Evolutionary conservation across 345 rosid genomes (phyloP).

Genomic region (Ailanthus altissimus): DNA sequence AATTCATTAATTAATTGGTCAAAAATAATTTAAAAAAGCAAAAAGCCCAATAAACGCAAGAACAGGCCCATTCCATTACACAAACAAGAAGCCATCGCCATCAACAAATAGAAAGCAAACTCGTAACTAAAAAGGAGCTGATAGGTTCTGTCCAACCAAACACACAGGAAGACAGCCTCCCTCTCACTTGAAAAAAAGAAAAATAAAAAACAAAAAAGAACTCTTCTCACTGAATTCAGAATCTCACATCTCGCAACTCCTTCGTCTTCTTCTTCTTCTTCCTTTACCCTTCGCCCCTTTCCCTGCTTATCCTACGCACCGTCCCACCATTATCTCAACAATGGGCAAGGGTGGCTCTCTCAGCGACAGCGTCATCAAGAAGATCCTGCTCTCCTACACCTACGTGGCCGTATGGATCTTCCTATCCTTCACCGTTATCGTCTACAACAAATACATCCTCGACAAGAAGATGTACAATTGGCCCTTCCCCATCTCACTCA

Average conservation of each 20-base stretch:
- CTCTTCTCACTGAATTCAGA: background rate
- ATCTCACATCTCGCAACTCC: too few species aligned
- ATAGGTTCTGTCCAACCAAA: background rate
- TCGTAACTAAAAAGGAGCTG: background rate
- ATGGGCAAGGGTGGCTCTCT: constrained; percentile 94
- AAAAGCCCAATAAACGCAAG: background rate
- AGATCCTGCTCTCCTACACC: constrained; percentile 90
- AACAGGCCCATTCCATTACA: background rate
- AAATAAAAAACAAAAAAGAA: too few species aligned
- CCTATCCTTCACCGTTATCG: constrained; percentile 97
- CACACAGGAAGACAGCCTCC: too few species aligned
- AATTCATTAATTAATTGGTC: too few species aligned
- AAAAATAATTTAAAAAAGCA: background rate
- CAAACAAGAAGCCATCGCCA: background rate
- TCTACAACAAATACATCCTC: constrained; percentile 97
- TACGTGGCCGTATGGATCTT: constrained; percentile 97
- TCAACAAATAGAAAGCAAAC: background rate
- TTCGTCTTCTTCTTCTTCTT: background rate
- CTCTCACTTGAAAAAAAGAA: too few species aligned
- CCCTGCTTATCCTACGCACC: constrained; percentile 18
- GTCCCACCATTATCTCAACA: background rate
- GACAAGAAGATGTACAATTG: constrained; percentile 97
- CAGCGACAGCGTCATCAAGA: constrained; percentile 80
- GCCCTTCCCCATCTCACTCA: constrained; percentile 96
- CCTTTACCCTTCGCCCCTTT: background rate